Conservation (phyloP, 2,329 filamentous ascomycete species). For the Cytospora chrysosperma region DNA sequence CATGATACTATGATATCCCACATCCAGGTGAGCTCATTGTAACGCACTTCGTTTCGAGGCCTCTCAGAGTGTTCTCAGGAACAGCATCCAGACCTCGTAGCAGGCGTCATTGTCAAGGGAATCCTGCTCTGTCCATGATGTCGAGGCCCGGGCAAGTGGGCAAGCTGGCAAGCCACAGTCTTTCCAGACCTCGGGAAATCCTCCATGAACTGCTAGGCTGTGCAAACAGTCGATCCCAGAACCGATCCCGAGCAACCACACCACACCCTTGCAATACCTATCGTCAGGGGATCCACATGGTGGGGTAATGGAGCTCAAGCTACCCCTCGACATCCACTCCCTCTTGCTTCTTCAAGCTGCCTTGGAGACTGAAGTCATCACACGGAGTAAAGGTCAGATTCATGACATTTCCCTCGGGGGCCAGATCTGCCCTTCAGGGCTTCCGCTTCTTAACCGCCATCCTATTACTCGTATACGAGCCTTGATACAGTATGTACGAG, state of each 20-base stretch:
- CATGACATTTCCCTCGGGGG: background rate
- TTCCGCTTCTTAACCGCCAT: background rate
- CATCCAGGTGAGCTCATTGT: background rate
- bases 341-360: constrained; percentile 6
- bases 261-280: constrained; percentile 4
- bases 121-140: background rate
- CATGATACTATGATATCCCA: background rate
- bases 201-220: background rate
- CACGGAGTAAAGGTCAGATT: background rate
- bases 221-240: constrained; percentile 5
- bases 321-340: constrained; percentile 17
- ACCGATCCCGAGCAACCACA: constrained; percentile 1
- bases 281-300: constrained; percentile 16
- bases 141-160: background rate
- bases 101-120: background rate
- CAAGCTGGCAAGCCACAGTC: background rate
- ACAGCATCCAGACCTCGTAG: background rate
- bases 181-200: background rate
- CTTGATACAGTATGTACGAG: background rate
- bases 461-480: background rate
- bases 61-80: background rate
- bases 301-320: constrained; percentile 18
- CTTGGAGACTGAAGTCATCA: background rate
- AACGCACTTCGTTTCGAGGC: background rate
- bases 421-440: background rate